phyloP scores from a whole-genome alignment of 2,329 filamentous ascomycete genomes.

The Talaromyces sp. region DNA sequence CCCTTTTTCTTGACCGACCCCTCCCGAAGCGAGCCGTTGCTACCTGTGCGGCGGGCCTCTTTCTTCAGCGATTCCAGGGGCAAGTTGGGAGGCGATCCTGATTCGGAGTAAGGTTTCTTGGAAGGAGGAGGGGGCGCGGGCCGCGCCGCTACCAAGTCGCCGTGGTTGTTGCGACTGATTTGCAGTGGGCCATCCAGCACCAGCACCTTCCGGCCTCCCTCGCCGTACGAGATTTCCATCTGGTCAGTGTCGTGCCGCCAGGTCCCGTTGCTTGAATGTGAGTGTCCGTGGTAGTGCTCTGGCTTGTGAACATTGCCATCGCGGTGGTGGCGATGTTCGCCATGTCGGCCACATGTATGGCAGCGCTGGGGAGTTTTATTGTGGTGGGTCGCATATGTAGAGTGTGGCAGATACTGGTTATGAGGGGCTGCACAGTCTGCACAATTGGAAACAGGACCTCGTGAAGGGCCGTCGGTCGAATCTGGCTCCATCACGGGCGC shows the following conservation, averaged over 20 bases:
- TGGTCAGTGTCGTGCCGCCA: neutral
- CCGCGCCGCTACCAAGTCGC: slow-evolving; percentile 37
- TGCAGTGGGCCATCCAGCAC: slow-evolving; percentile 34
- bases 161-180: slow-evolving; percentile 35
- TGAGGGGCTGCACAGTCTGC: neutral
- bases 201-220: slow-evolving; percentile 8
- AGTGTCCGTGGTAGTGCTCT: neutral
- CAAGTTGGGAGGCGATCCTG: neutral
- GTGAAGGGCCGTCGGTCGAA: slow-evolving; percentile 11
- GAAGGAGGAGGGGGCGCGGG: slow-evolving; percentile 33
- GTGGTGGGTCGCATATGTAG: neutral
- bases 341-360: slow-evolving; percentile 5
- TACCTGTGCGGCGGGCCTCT: neutral
- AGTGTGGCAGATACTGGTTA: slow-evolving; percentile 16
- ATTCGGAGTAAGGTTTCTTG: slow-evolving; percentile 18
- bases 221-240: neutral
- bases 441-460: slow-evolving; percentile 9
- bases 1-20: neutral
- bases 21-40: neutral
- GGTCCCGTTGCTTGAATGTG: neutral
- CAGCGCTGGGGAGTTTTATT: neutral
- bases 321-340: neutral
- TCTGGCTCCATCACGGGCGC: slow-evolving; percentile 30
- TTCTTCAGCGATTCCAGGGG: slow-evolving; percentile 2
- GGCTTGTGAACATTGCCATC: neutral